These are phyloP conservation scores for Candida piceae DNA, from an alignment of 805 yeast genomes.

Conservation along the genomic window DNA sequence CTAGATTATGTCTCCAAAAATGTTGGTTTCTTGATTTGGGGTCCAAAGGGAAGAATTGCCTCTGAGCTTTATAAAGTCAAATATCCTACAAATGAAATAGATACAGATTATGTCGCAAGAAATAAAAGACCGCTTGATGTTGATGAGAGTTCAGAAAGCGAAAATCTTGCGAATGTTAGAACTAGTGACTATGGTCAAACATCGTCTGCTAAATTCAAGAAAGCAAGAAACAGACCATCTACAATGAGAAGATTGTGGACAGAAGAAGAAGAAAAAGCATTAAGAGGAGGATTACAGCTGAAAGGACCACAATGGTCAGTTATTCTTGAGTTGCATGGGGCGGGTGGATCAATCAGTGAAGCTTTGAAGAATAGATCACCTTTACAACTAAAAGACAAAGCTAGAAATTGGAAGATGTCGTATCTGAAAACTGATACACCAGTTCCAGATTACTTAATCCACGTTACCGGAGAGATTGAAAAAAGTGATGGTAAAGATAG, in stretches of 20 bases:
- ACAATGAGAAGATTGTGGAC: conserved; percentile 73
- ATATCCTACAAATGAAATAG: background rate
- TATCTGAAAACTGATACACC: conserved; percentile 70
- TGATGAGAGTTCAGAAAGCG: background rate
- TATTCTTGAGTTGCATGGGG: conserved; percentile 84
- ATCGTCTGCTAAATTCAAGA: too few relatives aligned
- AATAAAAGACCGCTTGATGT: background rate
- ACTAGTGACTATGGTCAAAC: too few relatives aligned
- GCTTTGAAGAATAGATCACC: conserved; percentile 82
- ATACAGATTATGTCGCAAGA: background rate
- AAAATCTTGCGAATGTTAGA: background rate
- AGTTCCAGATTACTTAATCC: conserved; percentile 72
- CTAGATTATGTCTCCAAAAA: conserved; percentile 74
- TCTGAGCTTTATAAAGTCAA: conserved; percentile 18
- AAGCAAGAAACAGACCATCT: conserved; percentile 1
- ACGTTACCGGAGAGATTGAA: conserved; percentile 84
- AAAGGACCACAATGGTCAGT: conserved; percentile 95
- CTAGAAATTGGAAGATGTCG: conserved; percentile 90
- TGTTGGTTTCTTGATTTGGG: conserved; percentile 69
- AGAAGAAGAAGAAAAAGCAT: conserved; percentile 79
- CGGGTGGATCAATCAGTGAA: conserved; percentile 86
- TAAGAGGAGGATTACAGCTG: conserved; percentile 70
- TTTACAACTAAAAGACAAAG: conserved; percentile 92
- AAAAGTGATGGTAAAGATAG: conserved; percentile 10
- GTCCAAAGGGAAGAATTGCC: conserved; percentile 36